Conservation (phyloP, 176 grass and related monocot genomes). For the Oryza glumipatula region DNA sequence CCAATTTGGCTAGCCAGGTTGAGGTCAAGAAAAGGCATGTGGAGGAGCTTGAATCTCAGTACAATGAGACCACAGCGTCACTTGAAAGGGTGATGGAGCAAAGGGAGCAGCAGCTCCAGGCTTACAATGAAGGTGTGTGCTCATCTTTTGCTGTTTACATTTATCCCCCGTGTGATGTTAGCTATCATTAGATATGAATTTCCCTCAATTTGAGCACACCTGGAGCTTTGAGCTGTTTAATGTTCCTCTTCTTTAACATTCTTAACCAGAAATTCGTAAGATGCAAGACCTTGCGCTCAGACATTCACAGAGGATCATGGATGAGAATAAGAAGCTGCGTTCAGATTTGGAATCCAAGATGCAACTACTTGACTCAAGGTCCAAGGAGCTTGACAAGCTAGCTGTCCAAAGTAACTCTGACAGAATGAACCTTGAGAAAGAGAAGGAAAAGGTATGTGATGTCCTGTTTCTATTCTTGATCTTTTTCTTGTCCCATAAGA, state of each 20-base stretch:
- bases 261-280: constrained; percentile 65
- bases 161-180: background rate
- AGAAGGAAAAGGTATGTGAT: constrained; percentile 62
- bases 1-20: constrained; percentile 51
- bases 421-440: constrained; percentile 62
- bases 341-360: constrained; percentile 41
- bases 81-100: constrained; percentile 65
- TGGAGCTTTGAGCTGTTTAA: constrained; percentile 16
- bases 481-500: background rate
- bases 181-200: background rate
- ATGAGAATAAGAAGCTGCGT: constrained; percentile 62
- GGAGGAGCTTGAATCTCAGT: constrained; percentile 53
- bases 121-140: constrained; percentile 53
- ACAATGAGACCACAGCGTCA: constrained; percentile 47
- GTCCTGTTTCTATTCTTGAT: constrained; percentile 8
- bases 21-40: constrained; percentile 52
- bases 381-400: constrained; percentile 43
- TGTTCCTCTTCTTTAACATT: background rate
- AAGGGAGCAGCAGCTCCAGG: constrained; percentile 47
- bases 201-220: background rate
- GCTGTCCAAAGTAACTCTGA: constrained; percentile 60
- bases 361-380: constrained; percentile 32
- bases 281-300: constrained; percentile 59
- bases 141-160: constrained; percentile 1
- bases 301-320: constrained; percentile 61